Conservation (phyloP, 495 filamentous ascomycete species). For the Chaetomium fimeti region DNA sequence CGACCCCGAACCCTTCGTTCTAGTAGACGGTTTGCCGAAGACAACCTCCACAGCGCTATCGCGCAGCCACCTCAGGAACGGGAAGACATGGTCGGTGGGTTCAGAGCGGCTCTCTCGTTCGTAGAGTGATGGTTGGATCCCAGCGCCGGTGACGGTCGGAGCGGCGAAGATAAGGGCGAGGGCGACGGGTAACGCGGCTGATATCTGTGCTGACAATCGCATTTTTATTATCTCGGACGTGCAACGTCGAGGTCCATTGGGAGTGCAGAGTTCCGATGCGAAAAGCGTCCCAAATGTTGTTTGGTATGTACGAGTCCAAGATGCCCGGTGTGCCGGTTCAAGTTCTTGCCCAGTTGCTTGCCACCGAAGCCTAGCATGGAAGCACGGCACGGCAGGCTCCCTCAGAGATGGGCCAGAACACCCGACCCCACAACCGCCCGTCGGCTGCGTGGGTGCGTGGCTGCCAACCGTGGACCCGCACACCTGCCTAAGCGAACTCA, state of each 20-base stretch:
- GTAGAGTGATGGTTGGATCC: conserved; percentile 21
- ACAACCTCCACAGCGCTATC: conserved; percentile 63
- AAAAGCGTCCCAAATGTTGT: not conserved
- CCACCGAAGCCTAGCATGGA: too few species aligned
- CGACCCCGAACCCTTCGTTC: conserved; percentile 33
- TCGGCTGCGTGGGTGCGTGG: too few species aligned
- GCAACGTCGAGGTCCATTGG: conserved; percentile 10
- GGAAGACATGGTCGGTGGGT: conserved; percentile 31
- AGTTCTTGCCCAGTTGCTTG: not conserved
- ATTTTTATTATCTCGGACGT: conserved; percentile 26
- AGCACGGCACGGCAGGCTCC: too few species aligned
- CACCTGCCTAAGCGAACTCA: too few species aligned
- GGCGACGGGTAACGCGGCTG: conserved; percentile 21
- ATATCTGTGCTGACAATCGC: conserved; percentile 25
- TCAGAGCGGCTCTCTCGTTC: conserved; percentile 15
- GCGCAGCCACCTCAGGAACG: conserved; percentile 56
- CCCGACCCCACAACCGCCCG: too few species aligned
- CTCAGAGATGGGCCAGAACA: too few species aligned
- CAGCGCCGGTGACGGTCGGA: conserved; percentile 28
- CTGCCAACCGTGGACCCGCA: too few species aligned
- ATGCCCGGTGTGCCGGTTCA: not conserved
- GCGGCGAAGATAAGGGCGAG: conserved; percentile 29
- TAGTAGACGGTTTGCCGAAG: conserved; percentile 51
- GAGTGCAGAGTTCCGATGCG: not conserved
- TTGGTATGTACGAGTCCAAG: not conserved